phyloP scores from a whole-genome alignment of 2,329 filamentous ascomycete species.

The Ceratocystis ficicola region DNA sequence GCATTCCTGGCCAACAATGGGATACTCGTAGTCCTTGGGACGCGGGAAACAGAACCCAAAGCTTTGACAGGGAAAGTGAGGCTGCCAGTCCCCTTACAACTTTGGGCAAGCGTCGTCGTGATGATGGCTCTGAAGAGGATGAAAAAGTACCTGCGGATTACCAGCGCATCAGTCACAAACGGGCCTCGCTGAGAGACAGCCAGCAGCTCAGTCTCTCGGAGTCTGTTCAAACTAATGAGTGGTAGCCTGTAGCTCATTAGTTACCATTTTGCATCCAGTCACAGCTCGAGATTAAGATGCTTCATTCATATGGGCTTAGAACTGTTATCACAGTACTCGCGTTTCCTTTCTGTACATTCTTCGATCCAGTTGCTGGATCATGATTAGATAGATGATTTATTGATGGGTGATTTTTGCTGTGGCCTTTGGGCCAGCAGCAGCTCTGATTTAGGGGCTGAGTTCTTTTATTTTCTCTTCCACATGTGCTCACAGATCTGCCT shows the following conservation, averaged over 20 bases:
- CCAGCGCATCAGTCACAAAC: slow-evolving; percentile 14
- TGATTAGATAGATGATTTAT: background rate
- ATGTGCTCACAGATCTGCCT: background rate
- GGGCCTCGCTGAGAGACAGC: background rate
- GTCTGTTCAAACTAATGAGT: slow-evolving; percentile 5
- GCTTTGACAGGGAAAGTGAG: slow-evolving; percentile 14
- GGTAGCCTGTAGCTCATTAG: background rate
- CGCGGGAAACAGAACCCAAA: slow-evolving; percentile 11
- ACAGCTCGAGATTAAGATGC: background rate
- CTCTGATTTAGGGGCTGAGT: background rate
- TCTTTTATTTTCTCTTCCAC: background rate
- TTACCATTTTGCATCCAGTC: background rate
- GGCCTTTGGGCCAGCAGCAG: background rate
- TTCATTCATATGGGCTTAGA: background rate
- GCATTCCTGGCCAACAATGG: slow-evolving; percentile 6
- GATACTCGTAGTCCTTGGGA: slow-evolving; percentile 17
- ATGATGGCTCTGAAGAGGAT: slow-evolving; percentile 15
- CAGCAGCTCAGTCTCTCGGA: background rate
- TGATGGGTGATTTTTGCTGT: background rate
- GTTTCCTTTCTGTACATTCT: background rate
- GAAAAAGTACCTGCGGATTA: slow-evolving; percentile 13
- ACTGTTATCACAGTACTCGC: slow-evolving; percentile 3
- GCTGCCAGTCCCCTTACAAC: slow-evolving; percentile 13
- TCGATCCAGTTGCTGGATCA: background rate
- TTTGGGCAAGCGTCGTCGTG: slow-evolving; percentile 19